These are phyloP conservation scores for Suillus fuscotomentosus DNA, from an alignment of 768 basidiomycete genomes.

Conservation along the genomic window DNA sequence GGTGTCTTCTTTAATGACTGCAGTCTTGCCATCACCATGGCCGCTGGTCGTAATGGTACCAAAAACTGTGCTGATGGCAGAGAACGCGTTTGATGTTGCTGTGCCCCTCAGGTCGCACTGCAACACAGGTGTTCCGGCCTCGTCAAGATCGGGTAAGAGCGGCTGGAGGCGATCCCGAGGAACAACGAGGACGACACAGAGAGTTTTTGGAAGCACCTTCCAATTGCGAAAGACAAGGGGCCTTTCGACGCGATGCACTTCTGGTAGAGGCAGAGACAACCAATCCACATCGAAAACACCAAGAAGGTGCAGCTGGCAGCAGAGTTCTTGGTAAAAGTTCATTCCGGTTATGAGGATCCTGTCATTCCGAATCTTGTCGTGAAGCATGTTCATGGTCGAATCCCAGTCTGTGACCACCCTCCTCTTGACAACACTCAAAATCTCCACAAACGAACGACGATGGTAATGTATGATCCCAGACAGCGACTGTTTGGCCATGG, in stretches of 20 bases:
- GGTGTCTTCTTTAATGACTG: constrained; percentile 12
- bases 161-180: constrained; percentile 25
- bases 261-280: constrained; percentile 15
- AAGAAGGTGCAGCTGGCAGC: constrained; percentile 40
- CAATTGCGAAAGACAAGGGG: constrained; percentile 29
- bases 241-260: constrained; percentile 7
- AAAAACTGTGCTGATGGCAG: constrained; percentile 19
- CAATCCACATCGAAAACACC: constrained; percentile 34
- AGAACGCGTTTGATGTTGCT: constrained; percentile 14
- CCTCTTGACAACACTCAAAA: constrained; percentile 42
- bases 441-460: constrained; percentile 44
- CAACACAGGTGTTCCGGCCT: constrained; percentile 14
- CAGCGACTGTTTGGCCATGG: constrained; percentile 8
- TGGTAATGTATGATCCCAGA: constrained; percentile 41
- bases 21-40: constrained; percentile 16
- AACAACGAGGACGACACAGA: constrained; percentile 32
- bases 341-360: constrained; percentile 20
- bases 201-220: constrained; percentile 27
- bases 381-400: constrained; percentile 35
- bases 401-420: constrained; percentile 42
- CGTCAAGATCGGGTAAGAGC: constrained; percentile 23
- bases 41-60: constrained; percentile 20
- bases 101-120: constrained; percentile 20
- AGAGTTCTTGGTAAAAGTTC: constrained; percentile 47
- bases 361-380: constrained; percentile 14